Percentiles rank a stretch among this genome's conserved stretches.
Conservation (phyloP, 2,329 filamentous ascomycete genomes). For the Sclerotinia trifoliorum region DNA sequence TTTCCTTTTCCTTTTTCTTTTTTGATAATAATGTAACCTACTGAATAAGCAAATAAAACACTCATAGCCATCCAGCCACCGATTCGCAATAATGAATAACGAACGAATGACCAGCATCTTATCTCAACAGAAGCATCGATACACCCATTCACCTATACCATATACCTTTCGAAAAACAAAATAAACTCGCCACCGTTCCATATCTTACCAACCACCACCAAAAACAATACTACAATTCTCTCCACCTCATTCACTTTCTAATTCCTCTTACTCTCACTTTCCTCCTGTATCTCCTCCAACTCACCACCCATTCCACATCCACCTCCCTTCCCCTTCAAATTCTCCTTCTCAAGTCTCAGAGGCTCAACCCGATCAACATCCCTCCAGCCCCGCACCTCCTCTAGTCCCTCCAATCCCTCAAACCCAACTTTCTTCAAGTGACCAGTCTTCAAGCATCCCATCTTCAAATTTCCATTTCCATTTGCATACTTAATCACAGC, state of each 20-base stretch:
- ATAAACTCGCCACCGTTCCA: background rate
- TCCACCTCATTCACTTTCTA: background rate
- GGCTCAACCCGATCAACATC: background rate
- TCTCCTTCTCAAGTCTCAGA: background rate
- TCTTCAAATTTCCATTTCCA: background rate
- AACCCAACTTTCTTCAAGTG: background rate
- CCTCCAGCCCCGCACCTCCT: background rate
- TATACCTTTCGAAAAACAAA: too few relatives aligned
- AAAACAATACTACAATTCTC: background rate
- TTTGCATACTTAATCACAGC: background rate
- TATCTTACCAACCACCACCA: constrained; percentile 1
- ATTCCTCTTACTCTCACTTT: background rate
- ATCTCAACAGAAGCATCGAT: background rate
- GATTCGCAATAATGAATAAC: background rate
- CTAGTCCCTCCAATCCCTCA: background rate
- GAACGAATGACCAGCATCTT: background rate
- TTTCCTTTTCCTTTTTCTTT: background rate
- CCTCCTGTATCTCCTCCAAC: background rate
- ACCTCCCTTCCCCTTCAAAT: background rate
- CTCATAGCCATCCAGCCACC: background rate
- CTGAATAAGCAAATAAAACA: background rate
- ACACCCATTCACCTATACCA: background rate
- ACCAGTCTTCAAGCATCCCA: background rate
- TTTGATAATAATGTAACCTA: background rate
- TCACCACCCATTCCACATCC: background rate